Base-by-base conservation (phyloP, 768 basidiomycete species). In the Serpula lacrymans region DNA sequence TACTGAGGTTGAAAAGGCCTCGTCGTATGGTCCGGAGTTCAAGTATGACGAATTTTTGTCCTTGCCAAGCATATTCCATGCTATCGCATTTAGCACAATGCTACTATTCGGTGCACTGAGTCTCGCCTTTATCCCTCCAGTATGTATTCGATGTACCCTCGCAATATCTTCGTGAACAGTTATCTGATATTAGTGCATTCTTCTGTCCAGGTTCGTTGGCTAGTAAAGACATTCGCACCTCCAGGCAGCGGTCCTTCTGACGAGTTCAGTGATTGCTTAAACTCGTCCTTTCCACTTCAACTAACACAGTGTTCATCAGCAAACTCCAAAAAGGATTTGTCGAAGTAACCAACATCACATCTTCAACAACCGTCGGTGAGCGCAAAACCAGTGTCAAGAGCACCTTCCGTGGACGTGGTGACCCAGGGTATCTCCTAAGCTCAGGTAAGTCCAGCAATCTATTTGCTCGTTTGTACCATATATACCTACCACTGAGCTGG, bases 381-480 rank as follows among this genome's bases (percentile, higher is more conserved):
- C 60, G 28, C 58, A 63, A 26, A 52, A 77, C 12, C 58, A 78
- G 50, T 12, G 80, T 82, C 20, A 74, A 82, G 52, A 80, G 79
- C 5, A 71, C 69, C 4, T 68, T 90, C 47, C 73, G 67, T 34
- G 84, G 79, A 1, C 63, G 76, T 24, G 88, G 88, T 6, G 91
- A 93, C 54, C 87, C 91, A 6, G 85, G 88, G 4, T 89, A 88
- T 59, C 53, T 64, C 3, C 63, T 77, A 3, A 78, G 80, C 13
- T 60, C 82, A 7, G 55, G 80, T 79, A 57, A 28, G 75, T 60
- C 26, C 18, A 18, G 6, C 23, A 26, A 9, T 37, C 28, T 36
- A 13, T n/a, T 41, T 48, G 25, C 40, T 26, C 21, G 22, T 29
- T 34, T 16, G 3, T 41, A 36, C 24, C 43, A 17, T 36, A n/a